phyloP scores from a whole-genome alignment of 1,284 basidiomycete genomes.

The Baeospora myosura region DNA sequence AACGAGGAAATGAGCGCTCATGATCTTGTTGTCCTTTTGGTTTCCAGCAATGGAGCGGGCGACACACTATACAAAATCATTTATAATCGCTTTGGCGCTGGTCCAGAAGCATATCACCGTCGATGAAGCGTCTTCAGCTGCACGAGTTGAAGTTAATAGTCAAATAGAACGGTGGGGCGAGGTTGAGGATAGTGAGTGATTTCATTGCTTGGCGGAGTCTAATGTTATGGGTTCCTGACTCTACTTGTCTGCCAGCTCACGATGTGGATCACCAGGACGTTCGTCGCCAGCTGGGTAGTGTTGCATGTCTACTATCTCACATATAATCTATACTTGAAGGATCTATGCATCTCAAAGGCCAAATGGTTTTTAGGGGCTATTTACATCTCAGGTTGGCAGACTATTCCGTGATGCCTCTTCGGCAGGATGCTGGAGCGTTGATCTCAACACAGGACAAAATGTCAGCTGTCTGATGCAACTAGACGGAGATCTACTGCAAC shows the following conservation, averaged over 20 bases:
- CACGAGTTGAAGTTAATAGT: conserved; percentile 89
- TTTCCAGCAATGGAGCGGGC: conserved; percentile 82
- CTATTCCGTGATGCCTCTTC: no score
- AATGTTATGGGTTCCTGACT: neutral
- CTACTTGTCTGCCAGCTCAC: conserved; percentile 53
- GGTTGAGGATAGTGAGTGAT: conserved; percentile 90
- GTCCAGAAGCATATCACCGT: conserved; percentile 70
- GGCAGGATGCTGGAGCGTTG: no score
- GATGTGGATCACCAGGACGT: conserved; percentile 97
- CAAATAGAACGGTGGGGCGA: conserved; percentile 98
- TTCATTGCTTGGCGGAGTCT: conserved; percentile 1
- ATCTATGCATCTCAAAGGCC: no score
- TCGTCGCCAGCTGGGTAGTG: conserved; percentile 81
- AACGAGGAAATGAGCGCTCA: conserved; percentile 4
- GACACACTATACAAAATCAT: conserved; percentile 87
- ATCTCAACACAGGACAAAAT: no score
- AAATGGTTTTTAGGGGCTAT: no score
- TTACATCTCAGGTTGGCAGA: neutral
- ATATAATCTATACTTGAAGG: no score
- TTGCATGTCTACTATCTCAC: conserved; percentile 37
- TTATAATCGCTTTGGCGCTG: conserved; percentile 83
- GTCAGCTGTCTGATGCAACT: no score
- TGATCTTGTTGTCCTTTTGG: conserved; percentile 2
- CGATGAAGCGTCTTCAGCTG: conserved; percentile 79
- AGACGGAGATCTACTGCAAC: no score